Evolutionary conservation across 169 alveolate species (phyloP), one percentile per base, ranked within the genome.

Genomic region (Cryptosporidium xiaoi): DNA sequence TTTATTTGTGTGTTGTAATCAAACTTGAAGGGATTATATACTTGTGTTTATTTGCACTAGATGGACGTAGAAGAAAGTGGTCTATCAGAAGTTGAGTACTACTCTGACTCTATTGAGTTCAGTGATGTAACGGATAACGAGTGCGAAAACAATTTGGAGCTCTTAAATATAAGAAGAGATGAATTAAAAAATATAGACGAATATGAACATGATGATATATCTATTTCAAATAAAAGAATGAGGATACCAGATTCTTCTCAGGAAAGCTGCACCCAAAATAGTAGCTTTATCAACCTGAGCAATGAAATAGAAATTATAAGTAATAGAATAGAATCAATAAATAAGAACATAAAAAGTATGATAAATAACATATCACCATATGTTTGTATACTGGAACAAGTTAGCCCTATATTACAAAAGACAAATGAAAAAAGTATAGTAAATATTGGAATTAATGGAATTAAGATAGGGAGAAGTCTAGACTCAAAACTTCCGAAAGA

Each of bases 401-500:
- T 69, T 1, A 44, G 20, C 16, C 51, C 29, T 8, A 13, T 20
- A 31, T 33, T 12, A 7, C 18, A 51, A 20, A n/a, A 12, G 16
- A 27, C 27, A n/a, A 31, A 33, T 15, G 36, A 53, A 33, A 69
- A 55, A 36, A 13, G 27, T 53, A 51, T 34, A 10, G 7, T 69
- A 51, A 29, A 56, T n/a, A 53, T 69, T 51, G 83, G 83, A 31
- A 53, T 3, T 40, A 10, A 27, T 0, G 87, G 87, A 62, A 4
- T 77, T n/a, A 77, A 77, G 51, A 77, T 77, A 27, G 87, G 87
- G 18, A 77, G 87, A 18, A 40, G 58, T 48, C 16, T 50, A 8
- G 87, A 77, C n/a, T 44, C 65, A 33, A 71, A 62, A 4, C 55
- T 77, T 60, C 87, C 87, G 15, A 66, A 62, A n/a, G 50, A 62